Evolutionary conservation across 2,329 filamentous ascomycete genomes (phyloP), one percentile per base, ranked within the genome.

Genomic region (Cytospora piceae): DNA sequence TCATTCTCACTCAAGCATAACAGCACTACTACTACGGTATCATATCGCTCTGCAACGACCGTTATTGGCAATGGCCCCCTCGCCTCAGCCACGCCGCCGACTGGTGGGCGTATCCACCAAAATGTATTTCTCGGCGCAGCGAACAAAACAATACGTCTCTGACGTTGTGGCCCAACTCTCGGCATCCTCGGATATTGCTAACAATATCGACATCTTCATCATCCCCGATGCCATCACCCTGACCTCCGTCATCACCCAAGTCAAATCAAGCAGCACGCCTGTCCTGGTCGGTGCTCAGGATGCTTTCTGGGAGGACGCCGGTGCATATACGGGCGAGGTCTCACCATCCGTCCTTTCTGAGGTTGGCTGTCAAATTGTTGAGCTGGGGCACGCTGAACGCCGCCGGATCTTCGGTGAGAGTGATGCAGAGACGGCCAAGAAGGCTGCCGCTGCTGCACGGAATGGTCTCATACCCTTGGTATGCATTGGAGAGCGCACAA

Each of bases 361-460:
- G 65, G 82, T 90, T 0, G 91, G 91, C 51, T 90, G 87, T 58
- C 82, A 81, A 22, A 85, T 96, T 58, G 89, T 95, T 12, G 91
- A 94, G 73, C 81, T 96, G 7, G 91, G 91, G 1, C 93, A 96
- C 74, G 92, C 92, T 1, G 93, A 96, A 77, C 85, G 92, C 6
- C 82, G 91, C 59, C 78, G 86, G 2, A 74, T 92, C 24, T 93
- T 94, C 72, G 85, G 84, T 20, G 92, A 96, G 80, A 90, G 87
- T n/a, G 90, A 95, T 71, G 83, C 80, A 20, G 79, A 82, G 52
- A 85, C 90, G 0, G 88, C 87, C 0, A 83, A 79, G 67, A 95
- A 95, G 77, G 91, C 90, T 0, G 83, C 82, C 0, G 91, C 91
- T 0, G 86, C 86, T 0, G 87, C 84, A 20, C 78, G 85, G 5